Percentiles rank a stretch among this genome's conserved stretches.
phyloP scores from a whole-genome alignment of 805 yeast genomes.

The Blastobotrys attinorum region DNA sequence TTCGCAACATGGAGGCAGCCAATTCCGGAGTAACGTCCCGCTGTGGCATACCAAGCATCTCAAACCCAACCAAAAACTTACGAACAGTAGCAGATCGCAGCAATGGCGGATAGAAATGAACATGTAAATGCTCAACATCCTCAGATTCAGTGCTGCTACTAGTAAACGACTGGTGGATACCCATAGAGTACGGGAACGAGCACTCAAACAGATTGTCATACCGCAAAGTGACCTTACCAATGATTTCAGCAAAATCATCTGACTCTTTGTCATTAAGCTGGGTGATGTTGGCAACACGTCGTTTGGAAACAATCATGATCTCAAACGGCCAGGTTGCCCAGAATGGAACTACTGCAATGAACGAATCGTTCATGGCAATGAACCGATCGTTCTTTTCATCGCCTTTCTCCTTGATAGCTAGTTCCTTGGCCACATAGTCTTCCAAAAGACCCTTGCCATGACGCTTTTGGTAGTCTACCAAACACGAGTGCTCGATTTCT shows the following conservation, averaged over 20 bases:
- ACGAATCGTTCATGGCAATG: constrained; percentile 53
- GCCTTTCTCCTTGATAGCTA: constrained; percentile 30
- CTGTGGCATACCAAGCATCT: constrained; percentile 51
- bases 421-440: constrained; percentile 54
- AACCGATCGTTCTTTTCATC: constrained; percentile 35
- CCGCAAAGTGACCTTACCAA: constrained; percentile 48
- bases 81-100: constrained; percentile 66
- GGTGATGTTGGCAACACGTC: constrained; percentile 42
- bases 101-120: constrained; percentile 75
- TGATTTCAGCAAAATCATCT: constrained; percentile 46
- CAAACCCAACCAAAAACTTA: constrained; percentile 70
- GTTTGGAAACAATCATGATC: constrained; percentile 53
- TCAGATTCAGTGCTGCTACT: constrained; percentile 30
- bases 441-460: constrained; percentile 46
- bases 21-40: constrained; percentile 59
- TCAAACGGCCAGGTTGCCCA: constrained; percentile 86
- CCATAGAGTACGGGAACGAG: constrained; percentile 75
- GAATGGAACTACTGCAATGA: constrained; percentile 63
- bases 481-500: constrained; percentile 44
- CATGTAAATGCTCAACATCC: constrained; percentile 47
- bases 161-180: constrained; percentile 68
- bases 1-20: constrained; percentile 49
- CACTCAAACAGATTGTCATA: constrained; percentile 66
- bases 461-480: constrained; percentile 39
- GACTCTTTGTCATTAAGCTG: constrained; percentile 42